A percentile compares a stretch with the other conserved stretches of the same genome.
phyloP scores from a whole-genome alignment of 768 basidiomycete genomes.

The Hypholoma fasciculare region DNA sequence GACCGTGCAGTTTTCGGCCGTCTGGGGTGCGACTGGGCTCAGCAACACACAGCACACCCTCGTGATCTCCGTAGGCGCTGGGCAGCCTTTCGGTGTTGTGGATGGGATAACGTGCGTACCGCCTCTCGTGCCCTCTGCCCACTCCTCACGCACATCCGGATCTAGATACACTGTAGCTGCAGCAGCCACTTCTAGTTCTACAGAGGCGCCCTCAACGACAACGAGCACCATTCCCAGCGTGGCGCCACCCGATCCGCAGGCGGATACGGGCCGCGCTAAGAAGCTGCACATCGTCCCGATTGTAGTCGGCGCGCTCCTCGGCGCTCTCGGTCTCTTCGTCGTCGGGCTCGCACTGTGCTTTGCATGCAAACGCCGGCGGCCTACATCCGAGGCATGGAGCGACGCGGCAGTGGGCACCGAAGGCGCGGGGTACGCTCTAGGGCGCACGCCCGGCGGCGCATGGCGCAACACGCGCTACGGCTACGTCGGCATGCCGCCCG shows the following conservation, averaged over 20 bases:
- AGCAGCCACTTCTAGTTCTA: neutral
- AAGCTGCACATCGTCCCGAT: slow-evolving; percentile 33
- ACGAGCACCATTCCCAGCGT: slow-evolving; percentile 10
- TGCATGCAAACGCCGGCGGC: slow-evolving; percentile 25
- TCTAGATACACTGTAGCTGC: neutral
- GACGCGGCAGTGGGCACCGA: slow-evolving; percentile 16
- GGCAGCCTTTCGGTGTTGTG: slow-evolving; percentile 35
- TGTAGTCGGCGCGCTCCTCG: slow-evolving; percentile 31
- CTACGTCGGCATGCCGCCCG: slow-evolving; percentile 15
- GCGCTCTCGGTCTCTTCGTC: slow-evolving; percentile 29
- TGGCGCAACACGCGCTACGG: slow-evolving; percentile 19
- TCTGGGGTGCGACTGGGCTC: slow-evolving; percentile 36
- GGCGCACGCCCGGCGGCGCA: slow-evolving; percentile 9
- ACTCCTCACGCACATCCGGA: neutral
- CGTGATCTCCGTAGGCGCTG: slow-evolving; percentile 35
- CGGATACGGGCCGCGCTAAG: neutral
- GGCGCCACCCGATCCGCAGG: slow-evolving; percentile 16
- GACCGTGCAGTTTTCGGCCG: slow-evolving; percentile 34
- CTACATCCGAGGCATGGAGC: slow-evolving; percentile 36
- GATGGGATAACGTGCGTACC: slow-evolving; percentile 39
- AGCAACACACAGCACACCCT: slow-evolving; percentile 34
- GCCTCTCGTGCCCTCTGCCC: neutral
- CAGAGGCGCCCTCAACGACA: neutral
- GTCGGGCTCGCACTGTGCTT: slow-evolving; percentile 29
- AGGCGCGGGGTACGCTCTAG: neutral